Conservation (phyloP, 345 rosid species). For the Dipteronia sinensis region DNA sequence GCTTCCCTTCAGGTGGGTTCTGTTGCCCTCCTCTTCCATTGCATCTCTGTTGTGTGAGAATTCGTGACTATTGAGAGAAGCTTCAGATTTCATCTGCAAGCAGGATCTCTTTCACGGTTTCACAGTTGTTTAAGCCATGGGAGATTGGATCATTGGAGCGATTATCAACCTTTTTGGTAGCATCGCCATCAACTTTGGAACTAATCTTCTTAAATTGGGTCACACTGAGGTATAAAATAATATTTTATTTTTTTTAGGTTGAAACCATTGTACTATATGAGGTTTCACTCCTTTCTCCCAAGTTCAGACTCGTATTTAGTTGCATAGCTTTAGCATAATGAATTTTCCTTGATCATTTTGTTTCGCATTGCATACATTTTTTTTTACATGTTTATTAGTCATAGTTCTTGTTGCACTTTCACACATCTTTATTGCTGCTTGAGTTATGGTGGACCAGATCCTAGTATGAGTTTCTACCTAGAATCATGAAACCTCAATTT, state of each 20-base stretch:
- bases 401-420: neutral
- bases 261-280: neutral
- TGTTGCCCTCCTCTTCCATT: neutral
- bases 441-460: neutral
- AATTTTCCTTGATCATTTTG: neutral
- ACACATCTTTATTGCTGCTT: neutral
- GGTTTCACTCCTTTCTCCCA: neutral
- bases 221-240: conserved; percentile 70
- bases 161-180: conserved; percentile 92
- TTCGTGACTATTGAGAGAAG: conserved; percentile 25
- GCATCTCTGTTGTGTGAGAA: conserved; percentile 18
- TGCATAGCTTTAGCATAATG: neutral
- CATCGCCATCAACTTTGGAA: conserved; percentile 97
- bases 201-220: conserved; percentile 98
- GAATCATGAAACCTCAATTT: neutral
- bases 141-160: conserved; percentile 99
- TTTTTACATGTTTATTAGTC: conserved; percentile 4
- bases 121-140: conserved; percentile 61
- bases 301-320: neutral
- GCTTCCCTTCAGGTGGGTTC: neutral
- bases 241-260: neutral
- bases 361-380: neutral
- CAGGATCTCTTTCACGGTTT: conserved; percentile 37
- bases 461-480: neutral
- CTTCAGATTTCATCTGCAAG: conserved; percentile 37